Evolutionary conservation across 1,139 yeast species (phyloP), one percentile per base, ranked within the genome.

Genomic region (Yamadazyma pseudoaaseri): DNA sequence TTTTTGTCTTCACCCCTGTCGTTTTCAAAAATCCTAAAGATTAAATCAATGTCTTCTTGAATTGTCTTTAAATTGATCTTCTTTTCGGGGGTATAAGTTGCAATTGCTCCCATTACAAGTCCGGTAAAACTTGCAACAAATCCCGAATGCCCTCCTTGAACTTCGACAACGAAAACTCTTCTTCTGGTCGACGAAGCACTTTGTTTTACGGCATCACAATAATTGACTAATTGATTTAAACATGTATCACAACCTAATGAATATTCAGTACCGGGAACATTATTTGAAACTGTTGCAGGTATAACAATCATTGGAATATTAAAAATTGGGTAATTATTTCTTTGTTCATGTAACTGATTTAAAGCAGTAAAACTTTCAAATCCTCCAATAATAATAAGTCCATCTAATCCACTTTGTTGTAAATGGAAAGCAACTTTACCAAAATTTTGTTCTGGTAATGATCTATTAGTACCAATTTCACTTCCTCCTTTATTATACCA

Each of bases 401-500:
- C 98, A 48, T 90, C 85, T 54, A 92, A 79, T 36, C 73, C 69
- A 60, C 81, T 83, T 60, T 86, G 85, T 58, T 89, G 96, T 66
- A 92, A 80, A 60, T 87, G 82, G 63, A 76, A 90, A 2, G 97
- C 96, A 43, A 92, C 80, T 70, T 86, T 74, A 36, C 97, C 97
- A 44, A 80, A 69, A 57, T 90, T 94, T 39, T 79, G 80, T 30
- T 80, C 79, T 12, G 97, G 97, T 29, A 90, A 74, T 31, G 79
- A 73, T 54, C 97, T 76, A 68, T 92, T 92, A 25, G 97, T 92
- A 49, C 98, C 98, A 43, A 92, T 76, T 60, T 89, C 96, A 27
- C 95, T 86, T 27, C 98, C 98, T 52, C 98, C 98, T 47, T 75
- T 68, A 43, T 84, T 80, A 55, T 84, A 86, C 96, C 96, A 90